phyloP scores from a whole-genome alignment of 2,329 filamentous ascomycete genomes.

The Helotiales sp. region DNA sequence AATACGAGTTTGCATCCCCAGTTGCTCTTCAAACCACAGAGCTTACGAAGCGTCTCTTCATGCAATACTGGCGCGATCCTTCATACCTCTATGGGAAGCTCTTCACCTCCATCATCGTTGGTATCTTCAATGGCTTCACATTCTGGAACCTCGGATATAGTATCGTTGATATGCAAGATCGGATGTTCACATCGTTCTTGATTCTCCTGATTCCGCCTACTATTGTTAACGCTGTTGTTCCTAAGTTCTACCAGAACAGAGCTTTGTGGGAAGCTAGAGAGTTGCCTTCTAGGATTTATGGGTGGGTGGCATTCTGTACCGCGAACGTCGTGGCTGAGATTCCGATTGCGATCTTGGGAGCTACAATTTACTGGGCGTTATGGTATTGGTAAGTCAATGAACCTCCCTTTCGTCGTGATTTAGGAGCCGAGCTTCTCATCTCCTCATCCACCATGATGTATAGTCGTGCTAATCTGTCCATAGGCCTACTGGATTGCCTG shows the following conservation, averaged over 20 bases:
- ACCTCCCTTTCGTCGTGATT: too few species aligned
- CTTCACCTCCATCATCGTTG: conserved; percentile 69
- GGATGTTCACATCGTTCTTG: conserved; percentile 73
- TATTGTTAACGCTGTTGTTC: conserved; percentile 70
- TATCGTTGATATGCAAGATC: conserved; percentile 70
- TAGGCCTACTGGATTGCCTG: conserved; percentile 68
- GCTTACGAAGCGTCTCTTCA: conserved; percentile 70
- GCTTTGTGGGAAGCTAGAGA: conserved; percentile 73
- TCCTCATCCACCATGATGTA: too few species aligned
- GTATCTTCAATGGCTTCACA: conserved; percentile 78
- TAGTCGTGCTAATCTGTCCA: too few species aligned
- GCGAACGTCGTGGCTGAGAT: conserved; percentile 74
- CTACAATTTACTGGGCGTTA: conserved; percentile 67
- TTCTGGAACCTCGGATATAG: conserved; percentile 69
- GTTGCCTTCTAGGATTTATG: conserved; percentile 72
- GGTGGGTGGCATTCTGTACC: conserved; percentile 74
- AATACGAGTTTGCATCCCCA: conserved; percentile 66
- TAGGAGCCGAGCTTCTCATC: too few species aligned
- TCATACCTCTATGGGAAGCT: conserved; percentile 77
- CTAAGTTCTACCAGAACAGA: conserved; percentile 77
- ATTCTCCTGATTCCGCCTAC: conserved; percentile 64
- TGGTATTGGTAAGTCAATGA: too few species aligned
- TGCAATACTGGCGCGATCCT: conserved; percentile 74
- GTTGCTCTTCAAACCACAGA: conserved; percentile 61
- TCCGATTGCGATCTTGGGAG: conserved; percentile 64